These are phyloP conservation scores for Aspergillus transmontanensis DNA, from an alignment of 2,329 filamentous ascomycete species.

Conservation along the genomic window DNA sequence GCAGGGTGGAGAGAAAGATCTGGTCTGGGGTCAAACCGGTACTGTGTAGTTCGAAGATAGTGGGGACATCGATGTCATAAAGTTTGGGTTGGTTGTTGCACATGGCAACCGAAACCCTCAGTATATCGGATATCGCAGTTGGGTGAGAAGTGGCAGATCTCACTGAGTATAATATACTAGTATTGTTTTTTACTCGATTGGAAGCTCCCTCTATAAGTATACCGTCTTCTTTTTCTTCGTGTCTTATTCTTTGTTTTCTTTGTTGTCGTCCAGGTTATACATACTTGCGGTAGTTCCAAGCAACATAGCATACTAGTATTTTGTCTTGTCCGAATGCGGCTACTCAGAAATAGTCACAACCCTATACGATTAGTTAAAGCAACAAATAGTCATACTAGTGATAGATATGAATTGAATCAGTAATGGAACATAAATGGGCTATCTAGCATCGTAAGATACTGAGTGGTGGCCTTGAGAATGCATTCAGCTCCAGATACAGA, in stretches of 20 bases:
- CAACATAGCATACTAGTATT: too few relatives aligned
- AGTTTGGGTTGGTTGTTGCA: constrained; percentile 12
- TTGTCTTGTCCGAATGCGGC: too few relatives aligned
- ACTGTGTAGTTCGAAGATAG: not conserved
- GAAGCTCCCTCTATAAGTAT: not conserved
- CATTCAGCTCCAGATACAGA: not conserved
- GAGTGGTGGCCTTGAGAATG: not conserved
- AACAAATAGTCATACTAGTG: too few relatives aligned
- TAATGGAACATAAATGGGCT: not conserved
- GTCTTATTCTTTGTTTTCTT: not conserved
- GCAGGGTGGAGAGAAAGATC: not conserved
- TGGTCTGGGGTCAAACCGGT: not conserved
- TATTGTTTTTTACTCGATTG: not conserved
- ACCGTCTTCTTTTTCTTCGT: not conserved
- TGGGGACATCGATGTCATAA: constrained; percentile 14
- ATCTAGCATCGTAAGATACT: not conserved
- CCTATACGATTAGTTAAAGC: too few relatives aligned
- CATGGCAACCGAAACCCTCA: constrained; percentile 14
- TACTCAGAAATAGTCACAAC: too few relatives aligned
- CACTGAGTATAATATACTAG: not conserved
- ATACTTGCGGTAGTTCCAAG: too few relatives aligned
- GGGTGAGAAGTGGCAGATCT: not conserved
- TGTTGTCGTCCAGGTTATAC: too few relatives aligned
- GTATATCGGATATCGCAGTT: not conserved
- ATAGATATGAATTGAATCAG: too few relatives aligned